Conservation (phyloP, 106 monocot genomes). For the Acorus gramineus region DNA sequence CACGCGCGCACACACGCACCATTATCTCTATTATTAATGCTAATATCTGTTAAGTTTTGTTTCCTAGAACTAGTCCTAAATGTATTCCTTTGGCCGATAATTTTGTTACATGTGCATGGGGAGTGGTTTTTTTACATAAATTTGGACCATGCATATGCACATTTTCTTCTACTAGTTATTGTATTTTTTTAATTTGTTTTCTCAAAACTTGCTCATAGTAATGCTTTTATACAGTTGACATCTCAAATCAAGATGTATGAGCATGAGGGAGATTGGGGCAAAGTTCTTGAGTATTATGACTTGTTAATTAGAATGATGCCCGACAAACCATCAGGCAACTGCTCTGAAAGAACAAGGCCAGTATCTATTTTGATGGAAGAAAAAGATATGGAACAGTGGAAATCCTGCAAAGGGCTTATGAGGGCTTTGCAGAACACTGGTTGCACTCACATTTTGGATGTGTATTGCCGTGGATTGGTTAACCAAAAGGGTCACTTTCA, state of each 20-base stretch:
- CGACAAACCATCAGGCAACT: slow-evolving; percentile 20
- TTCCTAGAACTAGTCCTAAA: no score
- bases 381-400: slow-evolving; percentile 33
- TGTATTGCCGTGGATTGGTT: slow-evolving; percentile 65
- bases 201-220: no score
- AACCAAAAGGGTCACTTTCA: slow-evolving; percentile 44
- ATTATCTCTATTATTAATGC: no score
- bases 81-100: no score
- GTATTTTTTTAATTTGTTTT: not conserved
- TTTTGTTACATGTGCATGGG: no score
- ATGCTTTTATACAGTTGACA: slow-evolving; percentile 46
- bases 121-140: no score
- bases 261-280: slow-evolving; percentile 96
- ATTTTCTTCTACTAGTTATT: not conserved
- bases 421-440: slow-evolving; percentile 94
- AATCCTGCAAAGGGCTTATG: slow-evolving; percentile 73
- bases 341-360: not conserved
- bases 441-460: slow-evolving; percentile 76
- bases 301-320: slow-evolving; percentile 59
- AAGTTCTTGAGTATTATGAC: slow-evolving; percentile 85
- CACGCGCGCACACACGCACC: no score
- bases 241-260: slow-evolving; percentile 81
- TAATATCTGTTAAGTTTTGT: no score
- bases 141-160: no score
- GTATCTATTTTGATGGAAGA: slow-evolving; percentile 6